A percentile compares a stretch with the other conserved stretches of the same genome.
phyloP scores from a whole-genome alignment of 2,329 filamentous ascomycete species.

The Mycosphaerelloides madeirae region DNA sequence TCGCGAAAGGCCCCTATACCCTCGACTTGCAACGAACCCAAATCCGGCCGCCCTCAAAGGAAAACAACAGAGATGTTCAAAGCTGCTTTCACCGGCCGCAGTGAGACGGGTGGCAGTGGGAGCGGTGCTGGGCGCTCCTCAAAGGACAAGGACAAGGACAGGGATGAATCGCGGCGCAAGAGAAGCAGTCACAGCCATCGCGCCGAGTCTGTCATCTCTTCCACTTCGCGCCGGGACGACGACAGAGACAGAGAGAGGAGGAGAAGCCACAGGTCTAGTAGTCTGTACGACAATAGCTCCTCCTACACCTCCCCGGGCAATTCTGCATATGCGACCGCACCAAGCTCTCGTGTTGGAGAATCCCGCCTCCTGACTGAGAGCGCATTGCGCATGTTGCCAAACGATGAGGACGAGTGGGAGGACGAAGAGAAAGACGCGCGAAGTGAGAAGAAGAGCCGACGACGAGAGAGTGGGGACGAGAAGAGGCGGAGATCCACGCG shows the following conservation, averaged over 20 bases:
- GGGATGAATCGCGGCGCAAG: slow-evolving; percentile 20
- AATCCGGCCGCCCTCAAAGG: neutral
- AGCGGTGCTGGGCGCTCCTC: slow-evolving; percentile 11
- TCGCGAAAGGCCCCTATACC: neutral
- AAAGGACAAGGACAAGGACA: slow-evolving; percentile 5
- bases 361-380: slow-evolving; percentile 30
- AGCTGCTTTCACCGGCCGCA: slow-evolving; percentile 32
- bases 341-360: slow-evolving; percentile 24
- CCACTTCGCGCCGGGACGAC: slow-evolving; percentile 23
- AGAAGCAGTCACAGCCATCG: slow-evolving; percentile 23
- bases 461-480: slow-evolving; percentile 22
- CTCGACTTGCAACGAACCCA: neutral
- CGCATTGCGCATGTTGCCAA: slow-evolving; percentile 29
- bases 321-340: slow-evolving; percentile 35
- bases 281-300: slow-evolving; percentile 19
- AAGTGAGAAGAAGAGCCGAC: slow-evolving; percentile 29
- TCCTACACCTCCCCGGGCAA: slow-evolving; percentile 5
- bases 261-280: slow-evolving; percentile 24
- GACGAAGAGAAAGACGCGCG: slow-evolving; percentile 28
- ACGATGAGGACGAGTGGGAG: slow-evolving; percentile 30
- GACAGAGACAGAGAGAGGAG: slow-evolving; percentile 19
- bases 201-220: slow-evolving; percentile 20
- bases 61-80: slow-evolving; percentile 28
- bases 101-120: slow-evolving; percentile 24
- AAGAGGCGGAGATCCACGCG: slow-evolving; percentile 30